Percentiles rank a stretch among this genome's conserved stretches.
These are phyloP conservation scores for Dactylis glomerata DNA, from an alignment of 176 grass and related monocot genomes.

Conservation along the genomic window DNA sequence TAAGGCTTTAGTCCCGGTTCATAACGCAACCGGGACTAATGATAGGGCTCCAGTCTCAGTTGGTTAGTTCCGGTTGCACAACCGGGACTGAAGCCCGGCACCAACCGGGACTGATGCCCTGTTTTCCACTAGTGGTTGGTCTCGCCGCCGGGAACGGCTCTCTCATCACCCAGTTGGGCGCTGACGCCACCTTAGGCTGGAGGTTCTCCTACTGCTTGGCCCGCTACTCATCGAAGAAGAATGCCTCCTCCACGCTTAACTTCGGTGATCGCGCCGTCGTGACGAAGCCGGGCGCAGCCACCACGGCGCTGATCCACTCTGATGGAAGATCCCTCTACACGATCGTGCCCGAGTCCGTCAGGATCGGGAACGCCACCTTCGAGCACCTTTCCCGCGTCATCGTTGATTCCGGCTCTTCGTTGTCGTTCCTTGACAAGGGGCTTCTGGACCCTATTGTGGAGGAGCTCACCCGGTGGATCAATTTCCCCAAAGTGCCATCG, in stretches of 20 bases:
- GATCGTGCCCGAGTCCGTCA: conserved; percentile 32
- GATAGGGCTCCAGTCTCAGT: too few relatives aligned
- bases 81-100: too few relatives aligned
- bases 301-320: conserved; percentile 12
- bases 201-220: conserved; percentile 71
- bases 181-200: not conserved
- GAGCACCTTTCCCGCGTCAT: not conserved
- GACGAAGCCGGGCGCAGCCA: conserved; percentile 3
- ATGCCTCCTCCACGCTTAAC: conserved; percentile 36
- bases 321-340: conserved; percentile 22
- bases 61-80: too few relatives aligned
- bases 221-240: not conserved
- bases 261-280: conserved; percentile 49
- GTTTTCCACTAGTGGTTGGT: too few relatives aligned
- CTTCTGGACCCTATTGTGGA: too few relatives aligned
- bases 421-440: not conserved
- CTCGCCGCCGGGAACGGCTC: conserved; percentile 42
- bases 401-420: not conserved
- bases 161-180: conserved; percentile 43
- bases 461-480: too few relatives aligned
- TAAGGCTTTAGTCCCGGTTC: too few relatives aligned
- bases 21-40: too few relatives aligned
- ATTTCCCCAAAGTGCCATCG: too few relatives aligned
- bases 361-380: conserved; percentile 20
- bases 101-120: too few relatives aligned